Percentiles rank a stretch among this genome's conserved stretches.
phyloP scores from a whole-genome alignment of 495 filamentous ascomycete genomes.

The Lophium mytilinum region DNA sequence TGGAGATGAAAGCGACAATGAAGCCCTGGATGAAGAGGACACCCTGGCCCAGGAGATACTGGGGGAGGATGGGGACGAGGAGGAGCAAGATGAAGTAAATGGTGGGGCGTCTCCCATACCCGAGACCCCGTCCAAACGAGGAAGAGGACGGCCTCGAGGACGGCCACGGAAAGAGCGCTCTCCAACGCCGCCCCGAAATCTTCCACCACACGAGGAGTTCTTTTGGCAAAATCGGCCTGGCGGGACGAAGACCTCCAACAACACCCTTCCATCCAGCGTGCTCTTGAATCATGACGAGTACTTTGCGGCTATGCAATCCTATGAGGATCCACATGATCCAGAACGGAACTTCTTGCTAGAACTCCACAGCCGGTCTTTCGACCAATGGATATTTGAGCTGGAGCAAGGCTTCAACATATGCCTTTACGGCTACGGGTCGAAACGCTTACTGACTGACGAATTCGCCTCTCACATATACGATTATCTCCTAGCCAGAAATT shows the following conservation, averaged over 20 bases:
- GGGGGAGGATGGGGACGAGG: conserved; percentile 39
- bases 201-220: conserved; percentile 83
- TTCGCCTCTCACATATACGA: conserved; percentile 69
- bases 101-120: conserved; percentile 26
- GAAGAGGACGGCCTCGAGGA: conserved; percentile 50
- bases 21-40: conserved; percentile 67
- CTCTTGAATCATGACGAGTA: conserved; percentile 88
- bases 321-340: conserved; percentile 61
- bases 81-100: conserved; percentile 19
- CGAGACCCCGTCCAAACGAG: conserved; percentile 47
- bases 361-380: conserved; percentile 71
- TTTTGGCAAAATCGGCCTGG: conserved; percentile 87
- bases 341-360: conserved; percentile 63
- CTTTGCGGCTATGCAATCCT: conserved; percentile 59
- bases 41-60: conserved; percentile 66
- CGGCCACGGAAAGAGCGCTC: conserved; percentile 44
- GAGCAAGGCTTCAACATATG: conserved; percentile 84
- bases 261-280: conserved; percentile 65
- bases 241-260: conserved; percentile 73
- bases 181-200: conserved; percentile 67
- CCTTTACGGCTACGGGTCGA: conserved; percentile 87
- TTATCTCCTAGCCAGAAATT: conserved; percentile 28
- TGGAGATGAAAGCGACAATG: conserved; percentile 52
- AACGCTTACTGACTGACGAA: conserved; percentile 62
- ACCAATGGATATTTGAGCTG: conserved; percentile 91